Conservation (phyloP, 352 stramenopile genomes). For the Pythium coloratum region DNA sequence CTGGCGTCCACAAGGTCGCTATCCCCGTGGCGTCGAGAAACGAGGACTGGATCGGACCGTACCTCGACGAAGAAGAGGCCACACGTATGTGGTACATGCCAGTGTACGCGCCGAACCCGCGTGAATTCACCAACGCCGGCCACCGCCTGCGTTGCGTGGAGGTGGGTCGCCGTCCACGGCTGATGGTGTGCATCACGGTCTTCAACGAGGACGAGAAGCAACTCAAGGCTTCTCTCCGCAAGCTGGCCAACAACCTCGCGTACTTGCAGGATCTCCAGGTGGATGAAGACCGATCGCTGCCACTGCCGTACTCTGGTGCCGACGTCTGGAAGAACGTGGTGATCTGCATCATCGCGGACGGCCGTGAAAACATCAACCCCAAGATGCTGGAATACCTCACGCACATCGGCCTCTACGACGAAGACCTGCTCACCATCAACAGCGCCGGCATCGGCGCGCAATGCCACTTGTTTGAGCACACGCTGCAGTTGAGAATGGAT, state of each 20-base stretch:
- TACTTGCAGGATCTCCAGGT: constrained; percentile 59
- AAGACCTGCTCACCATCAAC: constrained; percentile 85
- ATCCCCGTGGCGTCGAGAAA: constrained; percentile 71
- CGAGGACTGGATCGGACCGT: constrained; percentile 72
- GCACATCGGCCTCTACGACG: constrained; percentile 75
- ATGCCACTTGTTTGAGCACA: constrained; percentile 86
- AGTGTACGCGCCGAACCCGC: constrained; percentile 55
- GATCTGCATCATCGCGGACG: constrained; percentile 79
- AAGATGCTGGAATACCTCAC: constrained; percentile 85
- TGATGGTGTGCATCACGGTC: constrained; percentile 88
- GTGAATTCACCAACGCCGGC: constrained; percentile 76
- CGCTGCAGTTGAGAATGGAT: constrained; percentile 72
- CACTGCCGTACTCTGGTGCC: constrained; percentile 50
- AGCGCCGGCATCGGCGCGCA: constrained; percentile 79
- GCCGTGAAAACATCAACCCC: constrained; percentile 64
- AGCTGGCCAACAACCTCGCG: constrained; percentile 80
- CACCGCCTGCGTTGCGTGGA: constrained; percentile 82
- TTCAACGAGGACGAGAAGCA: constrained; percentile 79
- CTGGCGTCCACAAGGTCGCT: constrained; percentile 77
- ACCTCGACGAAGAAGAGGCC: constrained; percentile 74
- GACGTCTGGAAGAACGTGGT: constrained; percentile 84
- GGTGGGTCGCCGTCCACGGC: constrained; percentile 58
- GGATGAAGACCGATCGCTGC: constrained; percentile 35
- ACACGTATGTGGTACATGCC: constrained; percentile 82
- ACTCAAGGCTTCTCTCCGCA: constrained; percentile 72